Evolutionary conservation across 352 stramenopile genomes (phyloP).

Genomic region (Chrysophaeum taylorii): DNA sequence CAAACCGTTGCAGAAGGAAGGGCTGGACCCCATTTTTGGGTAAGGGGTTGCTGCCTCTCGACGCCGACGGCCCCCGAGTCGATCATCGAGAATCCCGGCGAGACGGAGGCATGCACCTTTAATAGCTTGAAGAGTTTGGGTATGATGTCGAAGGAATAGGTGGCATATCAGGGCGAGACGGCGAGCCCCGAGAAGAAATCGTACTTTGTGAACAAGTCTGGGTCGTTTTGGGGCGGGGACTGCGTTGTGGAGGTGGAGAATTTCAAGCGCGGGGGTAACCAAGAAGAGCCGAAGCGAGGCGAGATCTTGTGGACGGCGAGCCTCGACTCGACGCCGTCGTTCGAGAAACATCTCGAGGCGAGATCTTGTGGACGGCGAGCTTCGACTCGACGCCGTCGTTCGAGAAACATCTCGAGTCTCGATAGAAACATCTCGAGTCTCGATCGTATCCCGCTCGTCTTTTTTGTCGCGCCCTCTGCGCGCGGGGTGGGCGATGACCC

Average conservation of each 20-base stretch:
- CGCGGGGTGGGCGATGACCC: no score
- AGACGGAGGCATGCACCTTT: not conserved
- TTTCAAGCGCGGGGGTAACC: not conserved
- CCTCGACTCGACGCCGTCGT: not conserved
- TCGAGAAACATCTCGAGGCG: not conserved
- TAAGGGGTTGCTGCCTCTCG: no score
- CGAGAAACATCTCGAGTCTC: not conserved
- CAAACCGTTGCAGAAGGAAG: no score
- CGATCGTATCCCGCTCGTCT: no score
- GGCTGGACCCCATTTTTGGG: no score
- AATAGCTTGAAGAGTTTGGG: not conserved
- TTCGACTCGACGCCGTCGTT: not conserved
- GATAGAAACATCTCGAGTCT: no score
- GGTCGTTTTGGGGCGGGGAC: not conserved
- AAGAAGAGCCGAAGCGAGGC: not conserved
- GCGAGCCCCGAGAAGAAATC: not conserved
- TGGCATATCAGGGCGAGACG: not conserved
- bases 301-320: not conserved
- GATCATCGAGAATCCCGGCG: not conserved
- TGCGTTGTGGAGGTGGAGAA: not conserved
- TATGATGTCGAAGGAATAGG: not conserved
- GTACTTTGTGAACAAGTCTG: not conserved
- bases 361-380: not conserved
- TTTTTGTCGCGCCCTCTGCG: no score
- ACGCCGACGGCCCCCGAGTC: not conserved